These are phyloP conservation scores for Fusarium drepaniforme DNA, from an alignment of 2,329 filamentous ascomycete species.

Conservation along the genomic window DNA sequence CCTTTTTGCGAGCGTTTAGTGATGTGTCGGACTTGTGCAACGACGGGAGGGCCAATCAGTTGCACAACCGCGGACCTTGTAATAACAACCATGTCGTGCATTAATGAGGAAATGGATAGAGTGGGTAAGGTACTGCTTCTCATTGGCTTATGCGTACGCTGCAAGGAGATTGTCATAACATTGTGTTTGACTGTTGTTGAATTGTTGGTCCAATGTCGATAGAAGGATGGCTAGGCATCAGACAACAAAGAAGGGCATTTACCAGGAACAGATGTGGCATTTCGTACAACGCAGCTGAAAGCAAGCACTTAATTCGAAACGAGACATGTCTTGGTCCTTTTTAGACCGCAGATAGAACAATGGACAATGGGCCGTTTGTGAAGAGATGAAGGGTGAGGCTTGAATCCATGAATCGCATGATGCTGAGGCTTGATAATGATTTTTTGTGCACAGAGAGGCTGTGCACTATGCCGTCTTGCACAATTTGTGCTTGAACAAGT, in stretches of 20 bases:
- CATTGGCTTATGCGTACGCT: slow-evolving; percentile 18
- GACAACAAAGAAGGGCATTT: background rate
- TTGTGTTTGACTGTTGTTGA: background rate
- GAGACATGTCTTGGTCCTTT: slow-evolving; percentile 28
- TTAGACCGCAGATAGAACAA: background rate
- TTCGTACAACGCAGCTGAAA: slow-evolving; percentile 5
- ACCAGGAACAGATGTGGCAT: background rate
- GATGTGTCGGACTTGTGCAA: slow-evolving; percentile 36
- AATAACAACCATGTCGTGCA: slow-evolving; percentile 12
- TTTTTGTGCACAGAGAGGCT: slow-evolving; percentile 8
- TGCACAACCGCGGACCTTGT: slow-evolving; percentile 4
- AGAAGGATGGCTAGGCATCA: background rate
- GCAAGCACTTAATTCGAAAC: slow-evolving; percentile 25
- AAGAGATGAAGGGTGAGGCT: slow-evolving; percentile 1
- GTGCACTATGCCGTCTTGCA: slow-evolving; percentile 19
- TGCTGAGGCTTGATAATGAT: background rate
- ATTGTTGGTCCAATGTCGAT: background rate
- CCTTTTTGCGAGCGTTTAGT: slow-evolving; percentile 14
- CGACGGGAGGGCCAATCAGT: slow-evolving; percentile 25
- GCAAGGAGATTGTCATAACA: background rate
- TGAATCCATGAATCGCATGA: background rate
- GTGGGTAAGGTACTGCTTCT: background rate
- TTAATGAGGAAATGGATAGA: slow-evolving; percentile 5
- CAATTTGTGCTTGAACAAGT: slow-evolving; percentile 26
- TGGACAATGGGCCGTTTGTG: background rate